Evolutionary conservation across 2,329 filamentous ascomycete species (phyloP), one percentile per base, ranked within the genome.

Genomic region (Colletotrichum phormii): DNA sequence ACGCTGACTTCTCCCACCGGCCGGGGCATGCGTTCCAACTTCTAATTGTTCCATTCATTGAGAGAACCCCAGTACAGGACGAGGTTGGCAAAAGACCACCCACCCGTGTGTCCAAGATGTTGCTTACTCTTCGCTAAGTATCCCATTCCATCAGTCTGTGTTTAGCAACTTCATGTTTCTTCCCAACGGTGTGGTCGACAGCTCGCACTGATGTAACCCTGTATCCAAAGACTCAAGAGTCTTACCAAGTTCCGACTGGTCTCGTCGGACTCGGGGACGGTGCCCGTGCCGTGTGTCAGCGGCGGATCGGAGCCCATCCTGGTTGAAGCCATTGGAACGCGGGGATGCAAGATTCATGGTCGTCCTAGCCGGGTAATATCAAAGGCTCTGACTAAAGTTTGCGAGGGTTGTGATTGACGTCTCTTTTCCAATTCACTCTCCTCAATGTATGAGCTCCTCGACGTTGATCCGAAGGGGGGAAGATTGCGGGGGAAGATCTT

Each of bases 401-500:
- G 37, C 18, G 11, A 6, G 29, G 5, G 15, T 5, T 6, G 5
- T 35, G 8, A 1, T 18, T 15, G 11, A n/a, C 58, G 2, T 2
- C 26, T 18, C 15, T 26, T 29, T 18, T n/a, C 60, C n/a, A 13
- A 24, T 31, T 24, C 12, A n/a, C 9, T 22, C 1, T 11, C 42
- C 13, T 2, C n/a, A 15, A n/a, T 7, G 24, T 22, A n/a, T 7
- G 15, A 26, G 11, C 7, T 37, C n/a, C 9, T 8, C 22, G 24
- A 31, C 59, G 15, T 54, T 37, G n/a, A 54, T 18, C n/a, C 61
- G 22, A 29, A 37, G 24, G 18, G 6, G 24, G 33, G 37, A 6
- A 3, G 5, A 33, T 68, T 68, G 65, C 65, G 58, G 65, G 58
- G 65, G 55, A 68, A 29, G 33, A 46, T 31, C 24, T 26, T 13